Percentiles rank a stretch among this genome's conserved stretches.
Evolutionary conservation across 1,284 basidiomycete species (phyloP).

Genomic region (Exobasidium rhododendri): DNA sequence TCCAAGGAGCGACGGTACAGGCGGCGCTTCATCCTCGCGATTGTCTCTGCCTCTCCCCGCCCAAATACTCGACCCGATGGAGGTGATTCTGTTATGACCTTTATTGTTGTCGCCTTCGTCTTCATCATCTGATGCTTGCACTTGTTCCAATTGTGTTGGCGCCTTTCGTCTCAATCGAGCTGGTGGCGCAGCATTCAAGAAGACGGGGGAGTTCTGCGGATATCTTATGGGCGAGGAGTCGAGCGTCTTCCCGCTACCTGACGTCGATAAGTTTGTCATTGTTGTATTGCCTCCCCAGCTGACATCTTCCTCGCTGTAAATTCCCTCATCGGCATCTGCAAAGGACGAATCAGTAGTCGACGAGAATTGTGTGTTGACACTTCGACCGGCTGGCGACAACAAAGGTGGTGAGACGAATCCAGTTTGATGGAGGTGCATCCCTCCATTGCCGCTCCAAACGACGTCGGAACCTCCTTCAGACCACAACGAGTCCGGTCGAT

Average conservation of each 20-base stretch:
- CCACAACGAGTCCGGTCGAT: slow-evolving; percentile 32
- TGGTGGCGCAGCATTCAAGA: slow-evolving; percentile 33
- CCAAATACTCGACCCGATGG: slow-evolving; percentile 41
- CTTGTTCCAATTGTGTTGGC: slow-evolving; percentile 20
- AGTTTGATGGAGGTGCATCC: background rate
- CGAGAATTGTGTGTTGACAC: slow-evolving; percentile 9
- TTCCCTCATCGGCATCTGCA: slow-evolving; percentile 24
- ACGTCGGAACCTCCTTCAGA: slow-evolving; percentile 29
- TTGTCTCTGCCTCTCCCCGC: slow-evolving; percentile 28
- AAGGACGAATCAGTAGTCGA: slow-evolving; percentile 7
- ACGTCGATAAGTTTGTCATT: slow-evolving; percentile 2
- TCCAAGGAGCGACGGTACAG: background rate
- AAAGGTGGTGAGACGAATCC: slow-evolving; percentile 5
- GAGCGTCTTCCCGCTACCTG: background rate
- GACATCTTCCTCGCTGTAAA: slow-evolving; percentile 29
- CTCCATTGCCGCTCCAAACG: slow-evolving; percentile 31
- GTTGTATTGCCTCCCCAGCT: slow-evolving; percentile 30
- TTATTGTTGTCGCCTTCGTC: slow-evolving; percentile 16
- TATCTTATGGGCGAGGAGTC: slow-evolving; percentile 15
- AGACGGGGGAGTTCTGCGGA: slow-evolving; percentile 24
- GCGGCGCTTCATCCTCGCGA: background rate
- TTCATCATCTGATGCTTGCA: slow-evolving; percentile 22
- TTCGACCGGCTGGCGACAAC: slow-evolving; percentile 1
- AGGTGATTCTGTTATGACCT: slow-evolving; percentile 29
- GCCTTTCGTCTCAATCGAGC: slow-evolving; percentile 22